These are phyloP conservation scores for Zymoseptoria tritici DNA, from an alignment of 2,329 filamentous ascomycete genomes.

Conservation along the genomic window DNA sequence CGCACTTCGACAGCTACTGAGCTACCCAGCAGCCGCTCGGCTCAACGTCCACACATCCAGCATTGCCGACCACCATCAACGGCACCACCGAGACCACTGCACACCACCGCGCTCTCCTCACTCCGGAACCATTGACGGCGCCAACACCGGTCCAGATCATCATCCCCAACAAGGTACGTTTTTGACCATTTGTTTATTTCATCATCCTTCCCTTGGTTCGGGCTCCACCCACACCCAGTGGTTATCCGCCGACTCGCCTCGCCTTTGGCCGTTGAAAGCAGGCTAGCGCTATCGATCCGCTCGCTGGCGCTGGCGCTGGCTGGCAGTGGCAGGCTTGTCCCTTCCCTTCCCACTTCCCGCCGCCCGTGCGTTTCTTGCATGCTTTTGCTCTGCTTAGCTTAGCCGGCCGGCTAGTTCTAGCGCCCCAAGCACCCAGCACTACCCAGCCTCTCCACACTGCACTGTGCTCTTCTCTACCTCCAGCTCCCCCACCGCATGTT, in stretches of 20 bases:
- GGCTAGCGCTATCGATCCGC: neutral
- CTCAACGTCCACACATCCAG: constrained; percentile 1
- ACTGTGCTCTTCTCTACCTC: constrained; percentile 14
- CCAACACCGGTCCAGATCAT: neutral
- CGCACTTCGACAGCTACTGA: neutral
- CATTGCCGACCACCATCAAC: constrained; percentile 3
- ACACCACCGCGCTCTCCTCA: neutral
- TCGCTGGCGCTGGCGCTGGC: neutral
- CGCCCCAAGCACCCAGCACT: constrained; percentile 14
- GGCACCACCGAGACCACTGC: constrained; percentile 1
- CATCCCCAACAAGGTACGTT: neutral
- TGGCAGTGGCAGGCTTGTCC: constrained; percentile 10
- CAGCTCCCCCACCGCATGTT: constrained; percentile 23
- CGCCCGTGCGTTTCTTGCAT: constrained; percentile 2
- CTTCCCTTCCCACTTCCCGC: constrained; percentile 10
- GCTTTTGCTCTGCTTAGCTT: constrained; percentile 12
- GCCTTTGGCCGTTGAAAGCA: neutral
- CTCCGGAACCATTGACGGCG: neutral
- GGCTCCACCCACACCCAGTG: neutral
- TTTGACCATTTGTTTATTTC: neutral
- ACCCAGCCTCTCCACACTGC: neutral
- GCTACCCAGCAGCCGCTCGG: constrained; percentile 2
- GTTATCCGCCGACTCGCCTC: neutral
- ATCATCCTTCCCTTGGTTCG: neutral
- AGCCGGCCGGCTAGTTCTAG: constrained; percentile 19